Evolutionary conservation across 208 protist genomes (phyloP).

Genomic region (Trypanosoma conorhini): DNA sequence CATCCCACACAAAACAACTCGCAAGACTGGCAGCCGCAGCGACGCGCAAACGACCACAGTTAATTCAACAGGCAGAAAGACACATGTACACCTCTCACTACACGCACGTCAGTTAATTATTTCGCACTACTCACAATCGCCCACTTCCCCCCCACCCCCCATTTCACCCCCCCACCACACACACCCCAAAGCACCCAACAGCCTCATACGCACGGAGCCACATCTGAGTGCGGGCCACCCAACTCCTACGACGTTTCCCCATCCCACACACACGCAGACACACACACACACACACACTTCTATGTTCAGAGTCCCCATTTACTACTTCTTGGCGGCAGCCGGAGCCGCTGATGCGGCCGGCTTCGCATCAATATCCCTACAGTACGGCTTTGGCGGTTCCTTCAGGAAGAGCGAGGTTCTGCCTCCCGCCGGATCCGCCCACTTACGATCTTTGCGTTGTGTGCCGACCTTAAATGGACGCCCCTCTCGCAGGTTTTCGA

Average conservation of each 20-base stretch:
- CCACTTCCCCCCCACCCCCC: not conserved
- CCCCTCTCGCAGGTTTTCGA: slow-evolving; percentile 78
- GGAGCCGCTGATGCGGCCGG: slow-evolving; percentile 32
- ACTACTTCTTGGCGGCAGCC: slow-evolving; percentile 55
- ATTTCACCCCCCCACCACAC: not conserved
- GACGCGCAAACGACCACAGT: slow-evolving; percentile 15
- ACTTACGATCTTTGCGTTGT: slow-evolving; percentile 66
- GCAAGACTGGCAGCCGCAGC: not conserved
- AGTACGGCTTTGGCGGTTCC: slow-evolving; percentile 82
- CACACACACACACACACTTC: not conserved
- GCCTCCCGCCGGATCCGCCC: slow-evolving; percentile 76
- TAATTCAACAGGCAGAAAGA: slow-evolving; percentile 2
- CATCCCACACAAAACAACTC: not conserved
- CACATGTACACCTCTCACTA: slow-evolving; percentile 10
- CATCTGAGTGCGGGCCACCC: not conserved
- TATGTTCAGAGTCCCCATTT: slow-evolving; percentile 15
- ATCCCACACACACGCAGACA: not conserved
- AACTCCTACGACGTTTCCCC: slow-evolving; percentile 7
- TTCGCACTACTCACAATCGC: not conserved
- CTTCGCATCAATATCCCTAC: slow-evolving; percentile 76
- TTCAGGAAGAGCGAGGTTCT: slow-evolving; percentile 87
- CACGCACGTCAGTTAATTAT: slow-evolving; percentile 15
- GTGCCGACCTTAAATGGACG: slow-evolving; percentile 75
- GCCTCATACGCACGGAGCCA: not conserved
- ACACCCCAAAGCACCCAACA: not conserved